Conservation (phyloP, 2,329 filamentous ascomycete species). For the Hypoxylon sp. region DNA sequence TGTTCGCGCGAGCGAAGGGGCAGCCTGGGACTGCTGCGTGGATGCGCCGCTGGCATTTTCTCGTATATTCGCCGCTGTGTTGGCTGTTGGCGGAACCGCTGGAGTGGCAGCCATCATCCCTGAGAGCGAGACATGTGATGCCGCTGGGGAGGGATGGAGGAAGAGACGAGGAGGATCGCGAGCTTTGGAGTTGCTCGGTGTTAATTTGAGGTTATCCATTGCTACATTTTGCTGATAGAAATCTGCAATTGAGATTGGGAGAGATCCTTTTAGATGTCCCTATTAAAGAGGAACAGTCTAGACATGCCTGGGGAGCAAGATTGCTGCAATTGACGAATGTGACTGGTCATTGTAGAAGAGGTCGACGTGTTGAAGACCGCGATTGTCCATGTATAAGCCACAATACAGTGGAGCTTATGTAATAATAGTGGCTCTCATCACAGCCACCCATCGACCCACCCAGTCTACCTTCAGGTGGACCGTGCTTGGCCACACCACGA, state of each 20-base stretch:
- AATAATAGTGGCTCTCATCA: background rate
- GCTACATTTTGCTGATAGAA: constrained; percentile 51
- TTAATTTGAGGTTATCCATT: constrained; percentile 52
- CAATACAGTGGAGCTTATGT: background rate
- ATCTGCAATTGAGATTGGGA: background rate
- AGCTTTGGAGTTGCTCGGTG: constrained; percentile 53
- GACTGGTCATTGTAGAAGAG: constrained; percentile 27
- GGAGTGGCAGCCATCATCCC: constrained; percentile 60
- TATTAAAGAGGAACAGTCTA: constrained; percentile 1
- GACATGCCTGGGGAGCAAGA: constrained; percentile 2
- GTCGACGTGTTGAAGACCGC: constrained; percentile 20
- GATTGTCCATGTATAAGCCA: constrained; percentile 15
- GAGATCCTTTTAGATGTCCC: constrained; percentile 9
- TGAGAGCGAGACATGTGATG: constrained; percentile 76
- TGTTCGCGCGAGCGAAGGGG: constrained; percentile 57
- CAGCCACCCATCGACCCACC: background rate
- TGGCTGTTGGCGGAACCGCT: constrained; percentile 53
- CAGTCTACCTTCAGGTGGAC: background rate
- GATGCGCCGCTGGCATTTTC: constrained; percentile 37
- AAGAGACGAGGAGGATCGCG: constrained; percentile 80
- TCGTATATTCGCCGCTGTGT: constrained; percentile 38
- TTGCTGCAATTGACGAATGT: constrained; percentile 30
- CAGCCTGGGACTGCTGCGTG: constrained; percentile 48
- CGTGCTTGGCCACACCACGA: background rate
- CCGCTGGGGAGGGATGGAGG: constrained; percentile 84